A percentile compares a stretch with the other conserved stretches of the same genome.
Conservation (phyloP, 2,329 filamentous ascomycete species). For the Aspergillaceae sp. region DNA sequence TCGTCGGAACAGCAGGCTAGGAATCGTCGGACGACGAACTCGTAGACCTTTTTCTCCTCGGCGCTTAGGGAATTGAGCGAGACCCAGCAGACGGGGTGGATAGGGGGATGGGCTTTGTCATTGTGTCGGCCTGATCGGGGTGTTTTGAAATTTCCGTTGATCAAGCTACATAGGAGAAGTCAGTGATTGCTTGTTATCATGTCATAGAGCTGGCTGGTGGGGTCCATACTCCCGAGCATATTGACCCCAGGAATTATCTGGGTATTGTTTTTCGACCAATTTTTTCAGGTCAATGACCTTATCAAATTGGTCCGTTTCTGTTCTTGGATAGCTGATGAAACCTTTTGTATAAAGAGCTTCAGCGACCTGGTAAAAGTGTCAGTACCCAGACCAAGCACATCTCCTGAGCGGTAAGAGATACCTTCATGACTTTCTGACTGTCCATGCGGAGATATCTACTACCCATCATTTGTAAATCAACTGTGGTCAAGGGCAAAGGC, state of each 20-base stretch:
- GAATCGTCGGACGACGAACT: conserved; percentile 86
- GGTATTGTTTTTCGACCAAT: conserved; percentile 74
- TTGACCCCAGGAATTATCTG: conserved; percentile 65
- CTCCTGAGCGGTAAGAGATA: conserved; percentile 20
- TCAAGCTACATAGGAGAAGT: conserved; percentile 39
- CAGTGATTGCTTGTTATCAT: neutral
- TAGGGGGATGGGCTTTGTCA: conserved; percentile 94
- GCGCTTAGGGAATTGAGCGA: conserved; percentile 51
- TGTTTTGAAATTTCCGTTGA: conserved; percentile 67
- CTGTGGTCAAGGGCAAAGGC: conserved; percentile 84
- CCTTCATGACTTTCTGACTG: conserved; percentile 79
- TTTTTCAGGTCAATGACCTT: conserved; percentile 73
- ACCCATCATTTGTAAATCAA: conserved; percentile 93
- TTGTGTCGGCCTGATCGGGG: conserved; percentile 80
- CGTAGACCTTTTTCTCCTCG: conserved; percentile 71
- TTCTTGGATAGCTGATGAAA: conserved; percentile 95
- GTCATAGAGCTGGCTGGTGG: neutral
- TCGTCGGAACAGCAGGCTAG: conserved; percentile 94
- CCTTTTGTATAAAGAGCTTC: conserved; percentile 87
- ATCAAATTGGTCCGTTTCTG: conserved; percentile 94
- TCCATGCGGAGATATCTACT: conserved; percentile 83
- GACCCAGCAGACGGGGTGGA: conserved; percentile 87
- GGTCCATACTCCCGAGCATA: conserved; percentile 58
- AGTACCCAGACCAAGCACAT: neutral
- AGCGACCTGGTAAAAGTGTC: conserved; percentile 43